These are phyloP conservation scores for Exsudoporus floridanus DNA, from an alignment of 1,284 basidiomycete species.

Conservation along the genomic window DNA sequence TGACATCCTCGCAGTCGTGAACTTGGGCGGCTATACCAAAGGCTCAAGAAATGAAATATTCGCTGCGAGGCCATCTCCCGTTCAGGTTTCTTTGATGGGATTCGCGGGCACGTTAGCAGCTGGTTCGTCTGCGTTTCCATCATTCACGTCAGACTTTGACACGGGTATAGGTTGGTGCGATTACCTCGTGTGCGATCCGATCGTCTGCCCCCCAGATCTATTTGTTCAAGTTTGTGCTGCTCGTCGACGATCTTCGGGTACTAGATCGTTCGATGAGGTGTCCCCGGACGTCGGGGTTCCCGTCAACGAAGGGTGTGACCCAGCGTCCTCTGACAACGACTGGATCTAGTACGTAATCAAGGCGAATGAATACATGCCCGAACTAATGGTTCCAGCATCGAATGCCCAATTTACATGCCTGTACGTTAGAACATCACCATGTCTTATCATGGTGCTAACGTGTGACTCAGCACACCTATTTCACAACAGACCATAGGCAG, in stretches of 20 bases:
- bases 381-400: conserved; percentile 34
- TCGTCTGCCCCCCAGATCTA: conserved; percentile 47
- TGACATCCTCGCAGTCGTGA: conserved; percentile 41
- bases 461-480: conserved; percentile 49
- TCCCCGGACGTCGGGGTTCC: conserved; percentile 36
- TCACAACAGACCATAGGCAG: conserved; percentile 63
- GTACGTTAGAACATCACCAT: conserved; percentile 22
- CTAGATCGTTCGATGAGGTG: conserved; percentile 2
- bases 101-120: conserved; percentile 58
- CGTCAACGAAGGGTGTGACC: conserved; percentile 49
- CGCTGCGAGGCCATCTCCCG: conserved; percentile 55
- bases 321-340: conserved; percentile 44
- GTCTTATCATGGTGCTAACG: conserved; percentile 1
- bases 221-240: conserved; percentile 36
- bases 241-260: conserved; percentile 7
- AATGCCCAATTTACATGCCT: conserved; percentile 56
- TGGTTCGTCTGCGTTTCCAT: conserved; percentile 30
- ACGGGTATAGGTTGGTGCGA: conserved; percentile 52
- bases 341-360: conserved; percentile 53
- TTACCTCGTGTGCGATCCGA: conserved; percentile 57
- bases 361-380: not conserved
- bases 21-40: conserved; percentile 66
- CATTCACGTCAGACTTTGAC: conserved; percentile 1
- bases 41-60: conserved; percentile 64
- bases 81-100: conserved; percentile 61